Evolutionary conservation across 1,284 basidiomycete species (phyloP), one percentile per base, ranked within the genome.

Genomic region (Golubevia sp.): DNA sequence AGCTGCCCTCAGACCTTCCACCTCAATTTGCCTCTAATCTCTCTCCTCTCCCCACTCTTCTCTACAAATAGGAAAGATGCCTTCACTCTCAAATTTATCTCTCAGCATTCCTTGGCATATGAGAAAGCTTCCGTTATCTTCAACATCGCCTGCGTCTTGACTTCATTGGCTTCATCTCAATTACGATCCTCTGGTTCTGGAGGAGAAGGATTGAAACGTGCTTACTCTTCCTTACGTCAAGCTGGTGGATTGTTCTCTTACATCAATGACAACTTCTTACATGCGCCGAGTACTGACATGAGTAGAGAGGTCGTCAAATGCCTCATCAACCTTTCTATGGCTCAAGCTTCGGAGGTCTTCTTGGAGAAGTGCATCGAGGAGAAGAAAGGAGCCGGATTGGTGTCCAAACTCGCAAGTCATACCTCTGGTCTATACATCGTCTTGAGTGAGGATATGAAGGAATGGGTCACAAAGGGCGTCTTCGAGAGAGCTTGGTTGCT

Each of bases 191-290:
- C 55, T 24, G 7, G 8, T 24, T 24, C 23, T 24, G 52, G 52
- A 23, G 24, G 25, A 5, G 77, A 80, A 24, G 76, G 71, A 2
- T 52, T 79, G 24, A 80, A 81, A 56, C 64, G 75, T 3, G 62
- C 74, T 27, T 83, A 78, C 59, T 61, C 71, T 7, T 74, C 77
- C 1, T 62, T 79, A 4, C 66, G 81, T 2, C 81, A 83, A 55
- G 71, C 81, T 1, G 79, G 79, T 1, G 81, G 81, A 15, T 74
- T 82, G 71, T 62, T 83, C 44, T 68, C 67, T 57, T 82, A 83
- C 63, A 77, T 83, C 66, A 80, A 80, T 57, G 75, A 82, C 27
- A 83, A 79, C 67, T 83, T 83, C 55, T 59, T 83, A 27, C 78
- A 83, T 54, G 81, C 81, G 18, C 81, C 81, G 2, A 79, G 74